Conservation (phyloP, 2,329 filamentous ascomycete genomes). For the Alternaria hordeiaustralica region DNA sequence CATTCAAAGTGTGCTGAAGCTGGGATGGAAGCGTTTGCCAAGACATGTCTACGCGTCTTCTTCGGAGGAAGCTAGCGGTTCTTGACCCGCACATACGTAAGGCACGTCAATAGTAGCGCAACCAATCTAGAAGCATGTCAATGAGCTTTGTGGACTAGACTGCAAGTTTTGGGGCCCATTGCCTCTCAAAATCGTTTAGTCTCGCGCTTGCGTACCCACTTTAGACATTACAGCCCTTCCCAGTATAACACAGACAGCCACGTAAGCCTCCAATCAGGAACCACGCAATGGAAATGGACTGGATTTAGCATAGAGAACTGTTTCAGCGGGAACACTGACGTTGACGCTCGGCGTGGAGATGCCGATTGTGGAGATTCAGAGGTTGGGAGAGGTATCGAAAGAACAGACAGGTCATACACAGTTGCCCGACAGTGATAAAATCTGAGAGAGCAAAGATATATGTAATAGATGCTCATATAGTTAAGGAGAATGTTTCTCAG, state of each 20-base stretch:
- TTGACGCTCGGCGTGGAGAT: neutral
- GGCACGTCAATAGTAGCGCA: neutral
- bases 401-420: neutral
- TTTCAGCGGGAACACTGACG: neutral
- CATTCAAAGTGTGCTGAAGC: neutral
- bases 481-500: neutral
- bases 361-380: neutral
- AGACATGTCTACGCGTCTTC: neutral
- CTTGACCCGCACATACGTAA: neutral
- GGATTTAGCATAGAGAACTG: neutral
- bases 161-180: neutral
- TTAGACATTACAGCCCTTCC: neutral
- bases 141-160: neutral
- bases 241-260: neutral
- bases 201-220: neutral
- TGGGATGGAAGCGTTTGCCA: neutral
- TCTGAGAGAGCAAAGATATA: neutral
- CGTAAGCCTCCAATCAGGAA: neutral
- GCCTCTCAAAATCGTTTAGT: neutral
- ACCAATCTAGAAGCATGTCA: neutral
- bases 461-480: neutral
- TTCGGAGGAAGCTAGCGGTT: neutral
- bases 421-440: neutral
- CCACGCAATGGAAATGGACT: neutral
- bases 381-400: neutral